Evolutionary conservation across 225 moss, liverwort and hornwort genomes (phyloP).

Genomic region (Neckera pumila): DNA sequence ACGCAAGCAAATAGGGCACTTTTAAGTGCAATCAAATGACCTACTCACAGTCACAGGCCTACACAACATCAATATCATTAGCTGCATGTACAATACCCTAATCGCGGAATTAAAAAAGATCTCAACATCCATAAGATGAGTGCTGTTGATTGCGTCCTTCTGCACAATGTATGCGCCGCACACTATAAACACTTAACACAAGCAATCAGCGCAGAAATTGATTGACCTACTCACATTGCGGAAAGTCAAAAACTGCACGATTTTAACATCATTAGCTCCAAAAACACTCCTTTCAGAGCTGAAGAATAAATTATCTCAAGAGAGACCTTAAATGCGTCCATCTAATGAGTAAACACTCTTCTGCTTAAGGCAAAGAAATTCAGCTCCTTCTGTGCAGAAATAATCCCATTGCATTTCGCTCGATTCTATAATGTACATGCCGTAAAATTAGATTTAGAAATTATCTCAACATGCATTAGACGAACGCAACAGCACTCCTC

Average conservation of each 20-base stretch:
- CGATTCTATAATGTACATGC: background rate
- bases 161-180: too few relatives aligned
- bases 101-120: background rate
- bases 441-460: background rate
- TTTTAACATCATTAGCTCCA: background rate
- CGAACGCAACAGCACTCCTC: background rate
- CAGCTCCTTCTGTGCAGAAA: background rate
- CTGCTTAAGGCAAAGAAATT: background rate
- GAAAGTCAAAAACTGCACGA: too few relatives aligned
- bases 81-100: background rate
- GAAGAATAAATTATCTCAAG: background rate
- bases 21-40: background rate
- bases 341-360: background rate
- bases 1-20: background rate
- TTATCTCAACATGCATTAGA: background rate
- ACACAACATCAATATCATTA: background rate
- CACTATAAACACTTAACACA: background rate
- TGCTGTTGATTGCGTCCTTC: background rate
- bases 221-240: background rate
- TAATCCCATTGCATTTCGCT: background rate
- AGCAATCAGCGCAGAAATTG: background rate
- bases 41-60: background rate
- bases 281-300: background rate
- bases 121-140: background rate
- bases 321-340: too few relatives aligned